Evolutionary conservation across 257 asterid genomes (phyloP).

Genomic region (Jaltomata sinuosa): DNA sequence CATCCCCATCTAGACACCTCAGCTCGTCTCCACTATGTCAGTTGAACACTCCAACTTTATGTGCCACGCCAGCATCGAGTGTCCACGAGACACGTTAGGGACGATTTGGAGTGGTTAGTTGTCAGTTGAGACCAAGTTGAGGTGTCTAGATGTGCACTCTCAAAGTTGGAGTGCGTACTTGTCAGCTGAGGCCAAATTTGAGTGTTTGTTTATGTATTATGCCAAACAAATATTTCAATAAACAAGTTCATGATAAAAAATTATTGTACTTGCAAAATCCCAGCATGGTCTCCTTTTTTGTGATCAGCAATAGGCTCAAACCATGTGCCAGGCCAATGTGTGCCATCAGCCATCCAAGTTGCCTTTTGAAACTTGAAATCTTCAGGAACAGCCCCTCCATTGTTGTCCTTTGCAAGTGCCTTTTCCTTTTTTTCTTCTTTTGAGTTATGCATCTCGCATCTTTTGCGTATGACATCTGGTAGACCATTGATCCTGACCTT

Average conservation of each 20-base stretch:
- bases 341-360: slow-evolving; percentile 99
- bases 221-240: not conserved
- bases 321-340: slow-evolving; percentile 99
- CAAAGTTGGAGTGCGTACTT: too few species aligned
- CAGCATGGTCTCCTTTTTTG: slow-evolving; percentile 84
- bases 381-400: slow-evolving; percentile 37
- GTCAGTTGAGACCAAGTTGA: not conserved
- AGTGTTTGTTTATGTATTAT: not conserved
- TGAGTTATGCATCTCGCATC: slow-evolving; percentile 61
- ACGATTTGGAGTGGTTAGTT: not conserved
- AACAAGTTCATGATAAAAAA: not conserved
- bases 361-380: slow-evolving; percentile 37
- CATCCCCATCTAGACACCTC: not conserved
- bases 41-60: not conserved
- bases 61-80: not conserved
- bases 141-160: too few species aligned
- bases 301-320: slow-evolving; percentile 50
- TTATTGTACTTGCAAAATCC: slow-evolving; percentile 65
- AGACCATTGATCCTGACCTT: slow-evolving; percentile 89
- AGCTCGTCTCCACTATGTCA: not conserved
- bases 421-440: slow-evolving; percentile 46
- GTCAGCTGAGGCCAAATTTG: not conserved
- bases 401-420: slow-evolving; percentile 34
- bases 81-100: not conserved
- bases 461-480: slow-evolving; percentile 60